phyloP scores from a whole-genome alignment of 176 grass and related monocot species.

The Thinopyrum elongatum region DNA sequence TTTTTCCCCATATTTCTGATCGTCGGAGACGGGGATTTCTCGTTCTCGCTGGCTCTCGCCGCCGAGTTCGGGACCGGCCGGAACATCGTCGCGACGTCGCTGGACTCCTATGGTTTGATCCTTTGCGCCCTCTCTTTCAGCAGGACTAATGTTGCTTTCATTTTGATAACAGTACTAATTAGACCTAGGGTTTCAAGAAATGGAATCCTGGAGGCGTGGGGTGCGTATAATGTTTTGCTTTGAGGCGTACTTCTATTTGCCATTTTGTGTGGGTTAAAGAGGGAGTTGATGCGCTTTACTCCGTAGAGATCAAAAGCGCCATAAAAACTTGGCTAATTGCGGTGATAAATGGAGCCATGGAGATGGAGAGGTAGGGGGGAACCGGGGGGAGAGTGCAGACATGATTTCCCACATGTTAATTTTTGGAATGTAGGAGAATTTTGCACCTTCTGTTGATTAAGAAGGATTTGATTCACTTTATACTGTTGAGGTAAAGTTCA shows the following conservation, averaged over 20 bases:
- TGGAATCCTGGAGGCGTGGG: too few species aligned
- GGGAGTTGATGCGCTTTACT: too few species aligned
- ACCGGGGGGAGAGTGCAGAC: too few species aligned
- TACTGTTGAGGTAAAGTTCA: background rate
- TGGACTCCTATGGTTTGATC: background rate
- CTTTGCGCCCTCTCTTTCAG: background rate
- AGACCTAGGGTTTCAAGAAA: too few species aligned
- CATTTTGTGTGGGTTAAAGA: too few species aligned
- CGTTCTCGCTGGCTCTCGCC: conserved; percentile 59
- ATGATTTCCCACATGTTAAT: background rate
- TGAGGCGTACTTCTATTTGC: background rate
- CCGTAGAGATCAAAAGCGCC: too few species aligned
- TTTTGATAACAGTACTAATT: background rate
- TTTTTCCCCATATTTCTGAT: conserved; percentile 20
- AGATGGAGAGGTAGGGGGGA: too few species aligned
- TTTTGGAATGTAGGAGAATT: background rate
- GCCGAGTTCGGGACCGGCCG: conserved; percentile 42
- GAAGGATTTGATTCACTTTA: background rate
- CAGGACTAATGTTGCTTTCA: background rate
- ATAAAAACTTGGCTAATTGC: too few species aligned
- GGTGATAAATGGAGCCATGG: too few species aligned
- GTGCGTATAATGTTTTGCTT: background rate
- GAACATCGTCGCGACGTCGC: conserved; percentile 57
- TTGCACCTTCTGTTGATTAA: background rate
- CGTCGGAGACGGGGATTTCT: conserved; percentile 64